Conservation (phyloP, 306 rosid species). For the Fragaria iinumae region DNA sequence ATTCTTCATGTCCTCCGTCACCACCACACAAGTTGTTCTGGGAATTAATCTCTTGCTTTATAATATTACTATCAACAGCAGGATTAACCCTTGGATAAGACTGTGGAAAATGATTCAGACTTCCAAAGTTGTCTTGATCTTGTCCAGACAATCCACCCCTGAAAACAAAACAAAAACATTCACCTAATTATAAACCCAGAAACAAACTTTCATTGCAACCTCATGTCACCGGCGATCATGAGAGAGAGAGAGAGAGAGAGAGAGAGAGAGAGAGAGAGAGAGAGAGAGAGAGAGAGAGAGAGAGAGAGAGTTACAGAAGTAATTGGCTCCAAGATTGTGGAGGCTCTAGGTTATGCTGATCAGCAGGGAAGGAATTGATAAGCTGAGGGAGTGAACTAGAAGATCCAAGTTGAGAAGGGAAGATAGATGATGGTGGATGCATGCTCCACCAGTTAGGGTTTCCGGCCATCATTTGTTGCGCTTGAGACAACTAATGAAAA, state of each 20-base stretch:
- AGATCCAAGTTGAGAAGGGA: slow-evolving; percentile 62
- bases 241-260: slow-evolving; percentile 12
- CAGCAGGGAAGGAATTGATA: slow-evolving; percentile 37
- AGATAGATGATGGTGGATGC: slow-evolving; percentile 61
- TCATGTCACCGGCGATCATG: neutral
- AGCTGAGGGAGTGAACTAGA: slow-evolving; percentile 38
- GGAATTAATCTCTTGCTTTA: slow-evolving; percentile 54
- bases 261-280: slow-evolving; percentile 13
- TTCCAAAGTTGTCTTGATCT: slow-evolving; percentile 47
- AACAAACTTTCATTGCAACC: neutral
- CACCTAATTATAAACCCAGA: neutral
- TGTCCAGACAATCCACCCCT: slow-evolving; percentile 59
- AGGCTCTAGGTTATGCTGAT: slow-evolving; percentile 34
- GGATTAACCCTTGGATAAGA: slow-evolving; percentile 16
- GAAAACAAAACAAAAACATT: slow-evolving; percentile 9
- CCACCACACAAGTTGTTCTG: slow-evolving; percentile 36
- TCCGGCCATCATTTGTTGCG: slow-evolving; percentile 79
- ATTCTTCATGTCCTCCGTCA: slow-evolving; percentile 32
- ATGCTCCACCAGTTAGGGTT: slow-evolving; percentile 95
- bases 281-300: slow-evolving; percentile 14
- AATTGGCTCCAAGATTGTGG: slow-evolving; percentile 69
- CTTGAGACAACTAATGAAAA: slow-evolving; percentile 7
- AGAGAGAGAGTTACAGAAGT: slow-evolving; percentile 42
- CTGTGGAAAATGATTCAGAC: slow-evolving; percentile 36
- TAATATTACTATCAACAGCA: slow-evolving; percentile 29